Conservation (phyloP, 495 filamentous ascomycete species). For the Neurospora intermedia region DNA sequence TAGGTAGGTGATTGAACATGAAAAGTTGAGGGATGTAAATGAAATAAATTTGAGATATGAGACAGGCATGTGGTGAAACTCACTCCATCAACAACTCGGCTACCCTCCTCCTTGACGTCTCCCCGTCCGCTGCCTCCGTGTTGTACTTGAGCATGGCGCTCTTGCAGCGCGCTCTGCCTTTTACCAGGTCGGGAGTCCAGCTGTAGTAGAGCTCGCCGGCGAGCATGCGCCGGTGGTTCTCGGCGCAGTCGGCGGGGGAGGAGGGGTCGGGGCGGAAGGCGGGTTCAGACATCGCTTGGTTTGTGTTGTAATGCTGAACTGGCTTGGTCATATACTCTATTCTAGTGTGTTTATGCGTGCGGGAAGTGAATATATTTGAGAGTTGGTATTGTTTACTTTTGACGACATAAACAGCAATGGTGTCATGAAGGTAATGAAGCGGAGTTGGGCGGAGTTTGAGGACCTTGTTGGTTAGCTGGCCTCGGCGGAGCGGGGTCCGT, state of each 20-base stretch:
- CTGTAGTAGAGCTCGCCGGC: slow-evolving; percentile 42
- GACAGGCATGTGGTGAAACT: slow-evolving; percentile 26
- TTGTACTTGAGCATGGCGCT: slow-evolving; percentile 54
- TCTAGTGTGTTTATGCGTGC: not conserved
- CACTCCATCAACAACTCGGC: slow-evolving; percentile 69
- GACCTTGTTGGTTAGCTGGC: not conserved
- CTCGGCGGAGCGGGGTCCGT: not conserved
- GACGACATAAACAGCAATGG: not conserved
- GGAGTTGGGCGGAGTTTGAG: not conserved
- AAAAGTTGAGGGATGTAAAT: too few relatives aligned
- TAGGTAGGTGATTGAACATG: too few relatives aligned
- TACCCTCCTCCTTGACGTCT: slow-evolving; percentile 44
- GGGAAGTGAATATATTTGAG: not conserved
- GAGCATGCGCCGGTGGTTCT: slow-evolving; percentile 39
- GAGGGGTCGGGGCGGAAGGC: not conserved
- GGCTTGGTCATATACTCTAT: not conserved
- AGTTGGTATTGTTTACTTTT: not conserved
- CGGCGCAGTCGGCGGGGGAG: slow-evolving; percentile 12
- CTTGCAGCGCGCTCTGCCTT: slow-evolving; percentile 48
- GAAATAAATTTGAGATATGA: too few relatives aligned
- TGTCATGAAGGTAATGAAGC: not conserved
- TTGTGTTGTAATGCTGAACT: not conserved
- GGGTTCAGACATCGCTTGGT: not conserved
- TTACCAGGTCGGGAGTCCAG: slow-evolving; percentile 36
- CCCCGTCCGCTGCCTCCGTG: slow-evolving; percentile 29